phyloP scores from a whole-genome alignment of 352 stramenopile species.

The Globisporangium echinulatum region DNA sequence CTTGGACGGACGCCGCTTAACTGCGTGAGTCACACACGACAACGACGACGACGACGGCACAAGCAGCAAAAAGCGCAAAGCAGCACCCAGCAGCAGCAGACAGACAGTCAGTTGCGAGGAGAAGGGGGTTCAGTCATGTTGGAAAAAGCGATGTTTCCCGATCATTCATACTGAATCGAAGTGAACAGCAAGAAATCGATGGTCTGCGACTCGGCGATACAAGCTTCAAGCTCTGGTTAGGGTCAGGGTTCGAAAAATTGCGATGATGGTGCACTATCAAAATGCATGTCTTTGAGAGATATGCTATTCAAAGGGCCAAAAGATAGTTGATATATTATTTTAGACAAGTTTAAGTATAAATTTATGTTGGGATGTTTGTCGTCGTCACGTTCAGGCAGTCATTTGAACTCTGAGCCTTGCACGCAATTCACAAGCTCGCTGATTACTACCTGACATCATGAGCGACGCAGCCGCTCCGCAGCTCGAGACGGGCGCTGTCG shows the following conservation, averaged over 20 bases:
- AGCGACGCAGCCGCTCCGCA: neutral
- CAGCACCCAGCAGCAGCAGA: neutral
- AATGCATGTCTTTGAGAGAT: too few species aligned
- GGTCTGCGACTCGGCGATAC: neutral
- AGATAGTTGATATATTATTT: too few species aligned
- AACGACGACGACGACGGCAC: neutral
- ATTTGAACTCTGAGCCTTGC: too few species aligned
- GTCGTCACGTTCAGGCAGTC: too few species aligned
- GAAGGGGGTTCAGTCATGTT: neutral
- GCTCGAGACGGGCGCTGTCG: slow-evolving; percentile 14
- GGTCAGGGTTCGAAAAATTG: neutral
- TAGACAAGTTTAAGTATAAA: too few species aligned
- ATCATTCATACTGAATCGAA: neutral
- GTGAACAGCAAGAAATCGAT: too few species aligned
- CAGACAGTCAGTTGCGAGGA: neutral
- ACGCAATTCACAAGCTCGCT: neutral
- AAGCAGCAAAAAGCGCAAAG: too few species aligned
- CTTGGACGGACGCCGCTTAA: neutral
- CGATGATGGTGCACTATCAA: neutral
- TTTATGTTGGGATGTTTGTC: too few species aligned
- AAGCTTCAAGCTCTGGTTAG: neutral
- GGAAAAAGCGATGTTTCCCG: too few species aligned
- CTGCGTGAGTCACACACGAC: neutral
- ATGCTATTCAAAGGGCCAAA: too few species aligned
- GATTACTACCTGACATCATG: too few species aligned